Evolutionary conservation across 495 filamentous ascomycete species (phyloP).

Genomic region (Penicillium lagena): DNA sequence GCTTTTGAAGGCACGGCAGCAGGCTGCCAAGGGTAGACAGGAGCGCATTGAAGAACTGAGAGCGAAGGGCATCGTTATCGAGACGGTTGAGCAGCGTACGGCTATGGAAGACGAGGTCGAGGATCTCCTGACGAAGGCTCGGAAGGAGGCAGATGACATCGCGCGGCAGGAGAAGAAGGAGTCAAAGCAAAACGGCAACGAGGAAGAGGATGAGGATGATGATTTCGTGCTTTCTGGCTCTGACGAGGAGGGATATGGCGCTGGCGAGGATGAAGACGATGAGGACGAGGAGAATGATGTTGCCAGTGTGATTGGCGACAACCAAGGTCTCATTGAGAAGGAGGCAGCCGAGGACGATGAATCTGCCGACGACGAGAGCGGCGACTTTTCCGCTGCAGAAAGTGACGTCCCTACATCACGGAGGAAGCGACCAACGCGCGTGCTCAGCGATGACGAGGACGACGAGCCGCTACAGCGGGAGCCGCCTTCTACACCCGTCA

Average conservation of each 20-base stretch:
- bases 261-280: slow-evolving; percentile 24
- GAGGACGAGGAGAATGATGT: slow-evolving; percentile 37
- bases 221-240: slow-evolving; percentile 50
- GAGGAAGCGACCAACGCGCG: slow-evolving; percentile 32
- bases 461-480: slow-evolving; percentile 26
- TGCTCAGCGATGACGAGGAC: slow-evolving; percentile 49
- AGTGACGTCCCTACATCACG: slow-evolving; percentile 15
- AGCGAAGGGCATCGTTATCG: slow-evolving; percentile 73
- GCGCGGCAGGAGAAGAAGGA: slow-evolving; percentile 69
- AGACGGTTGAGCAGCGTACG: slow-evolving; percentile 79
- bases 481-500: slow-evolving; percentile 27
- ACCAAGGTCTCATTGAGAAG: slow-evolving; percentile 25
- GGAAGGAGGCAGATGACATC: slow-evolving; percentile 73
- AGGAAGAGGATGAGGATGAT: slow-evolving; percentile 55
- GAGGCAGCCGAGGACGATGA: slow-evolving; percentile 37
- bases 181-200: slow-evolving; percentile 52
- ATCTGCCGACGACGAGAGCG: slow-evolving; percentile 23
- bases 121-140: slow-evolving; percentile 76
- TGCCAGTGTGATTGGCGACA: slow-evolving; percentile 16
- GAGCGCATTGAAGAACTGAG: slow-evolving; percentile 70
- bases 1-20: slow-evolving; percentile 63
- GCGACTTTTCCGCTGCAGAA: slow-evolving; percentile 22
- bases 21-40: slow-evolving; percentile 73
- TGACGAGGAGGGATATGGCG: slow-evolving; percentile 38
- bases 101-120: slow-evolving; percentile 77